Conservation (phyloP, 768 basidiomycete genomes). For the Amanita exitialis region DNA sequence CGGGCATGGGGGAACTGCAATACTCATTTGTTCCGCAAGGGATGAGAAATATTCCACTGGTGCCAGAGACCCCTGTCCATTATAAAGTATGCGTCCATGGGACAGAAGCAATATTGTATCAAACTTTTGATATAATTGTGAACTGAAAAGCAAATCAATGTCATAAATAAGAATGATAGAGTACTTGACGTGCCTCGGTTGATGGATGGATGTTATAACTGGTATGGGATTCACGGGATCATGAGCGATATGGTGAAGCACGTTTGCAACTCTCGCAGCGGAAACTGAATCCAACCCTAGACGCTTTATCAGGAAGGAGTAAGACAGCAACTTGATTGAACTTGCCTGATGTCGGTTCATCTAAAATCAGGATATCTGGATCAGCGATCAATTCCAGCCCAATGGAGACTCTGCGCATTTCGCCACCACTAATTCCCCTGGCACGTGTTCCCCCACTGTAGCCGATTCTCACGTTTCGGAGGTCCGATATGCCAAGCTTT, state of each 20-base stretch:
- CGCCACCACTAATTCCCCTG: conserved; percentile 85
- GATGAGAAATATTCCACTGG: conserved; percentile 60
- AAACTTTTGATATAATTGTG: conserved; percentile 78
- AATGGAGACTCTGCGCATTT: conserved; percentile 85
- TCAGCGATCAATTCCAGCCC: conserved; percentile 80
- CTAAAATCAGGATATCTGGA: conserved; percentile 78
- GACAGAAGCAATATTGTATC: conserved; percentile 73
- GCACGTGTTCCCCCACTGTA: conserved; percentile 51
- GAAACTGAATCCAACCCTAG: conserved; percentile 81
- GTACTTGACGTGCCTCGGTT: conserved; percentile 49
- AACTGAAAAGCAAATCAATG: conserved; percentile 27
- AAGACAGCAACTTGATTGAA: conserved; percentile 4
- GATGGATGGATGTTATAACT: conserved; percentile 82
- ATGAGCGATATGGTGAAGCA: conserved; percentile 68
- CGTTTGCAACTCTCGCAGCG: conserved; percentile 68
- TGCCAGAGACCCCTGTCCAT: conserved; percentile 61
- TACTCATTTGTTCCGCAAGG: conserved; percentile 20
- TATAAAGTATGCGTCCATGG: conserved; percentile 69
- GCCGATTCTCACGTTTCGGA: conserved; percentile 66
- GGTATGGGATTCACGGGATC: conserved; percentile 62
- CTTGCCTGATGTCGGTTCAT: conserved; percentile 70
- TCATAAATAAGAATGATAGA: background rate
- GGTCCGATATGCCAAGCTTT: conserved; percentile 64
- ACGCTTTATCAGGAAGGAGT: conserved; percentile 2
- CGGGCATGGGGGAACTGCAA: conserved; percentile 40